Evolutionary conservation across 495 filamentous ascomycete species (phyloP), one percentile per base, ranked within the genome.

Genomic region (Choiromyces venosus): DNA sequence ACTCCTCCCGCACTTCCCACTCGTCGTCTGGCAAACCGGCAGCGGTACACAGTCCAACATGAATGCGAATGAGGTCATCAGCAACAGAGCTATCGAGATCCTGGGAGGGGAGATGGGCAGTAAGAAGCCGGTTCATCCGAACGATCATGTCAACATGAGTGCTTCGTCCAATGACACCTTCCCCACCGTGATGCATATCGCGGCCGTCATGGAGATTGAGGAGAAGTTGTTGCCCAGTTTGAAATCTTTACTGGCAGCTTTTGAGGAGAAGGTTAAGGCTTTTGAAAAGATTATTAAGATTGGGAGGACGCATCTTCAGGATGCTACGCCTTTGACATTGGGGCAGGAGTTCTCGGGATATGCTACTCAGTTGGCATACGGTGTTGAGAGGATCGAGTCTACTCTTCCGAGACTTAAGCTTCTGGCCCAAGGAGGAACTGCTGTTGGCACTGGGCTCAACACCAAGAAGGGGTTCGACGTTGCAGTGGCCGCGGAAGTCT

Each of bases 1-100:
- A 87, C 90, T 98, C 76, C 83, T 96, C 81, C 93, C 97, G 84
- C 95, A 99, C 88, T 99, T 99, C 86, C 95, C 94, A 71, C 91
- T 99, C 67, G 95, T 98, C 69, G 94, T 99, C 81, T 99, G 95
- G 95, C 95, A 99, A 84, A 99, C 95, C 46, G 95, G 95, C 71
- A 98, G 96, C 25, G 95, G 95, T 80, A 99, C 95, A 37, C 95
- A 99, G 86, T 97, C 93, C 82, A 99, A 99, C 89, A 99, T 99
- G 95, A 99, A 99, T 87, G 94, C 95, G 82, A 99, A 99, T 85
- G 95, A 99, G 85, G 95, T 99, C 83, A 99, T 99, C 85, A 97
- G 94, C 73, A 99, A 99, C 88, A 93, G 95, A 73, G 95, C 95
- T 61, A 99, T 99, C 83, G 96, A 99, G 86, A 95, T 99, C 72